A percentile compares a stretch with the other conserved stretches of the same genome.
Conservation (phyloP, 768 basidiomycete genomes). For the Lactarius quietus region DNA sequence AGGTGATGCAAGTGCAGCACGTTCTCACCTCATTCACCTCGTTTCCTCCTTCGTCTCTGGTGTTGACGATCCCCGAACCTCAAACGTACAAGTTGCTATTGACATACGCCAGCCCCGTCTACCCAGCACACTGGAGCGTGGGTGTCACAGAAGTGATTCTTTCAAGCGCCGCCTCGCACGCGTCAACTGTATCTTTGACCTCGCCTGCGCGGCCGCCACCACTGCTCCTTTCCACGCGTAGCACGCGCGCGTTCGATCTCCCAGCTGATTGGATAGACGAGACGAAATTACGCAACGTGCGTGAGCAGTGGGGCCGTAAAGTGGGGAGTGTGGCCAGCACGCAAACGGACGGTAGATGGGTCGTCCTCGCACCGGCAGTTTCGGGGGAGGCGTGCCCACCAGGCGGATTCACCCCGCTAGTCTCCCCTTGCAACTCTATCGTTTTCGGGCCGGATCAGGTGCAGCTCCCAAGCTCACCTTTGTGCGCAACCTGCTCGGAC, state of each 20-base stretch:
- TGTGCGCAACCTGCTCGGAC: constrained; percentile 68
- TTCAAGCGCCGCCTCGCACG: constrained; percentile 30
- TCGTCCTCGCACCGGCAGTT: constrained; percentile 62
- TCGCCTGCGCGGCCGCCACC: constrained; percentile 43
- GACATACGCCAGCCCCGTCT: constrained; percentile 73
- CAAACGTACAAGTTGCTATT: constrained; percentile 67
- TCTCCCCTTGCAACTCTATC: constrained; percentile 67
- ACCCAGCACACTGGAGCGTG: constrained; percentile 76
- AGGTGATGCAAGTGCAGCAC: constrained; percentile 53
- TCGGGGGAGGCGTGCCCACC: constrained; percentile 5
- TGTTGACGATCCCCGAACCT: constrained; percentile 61
- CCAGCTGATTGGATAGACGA: constrained; percentile 72
- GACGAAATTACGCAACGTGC: constrained; percentile 54
- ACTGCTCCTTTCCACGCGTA: constrained; percentile 47
- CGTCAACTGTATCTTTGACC: constrained; percentile 17
- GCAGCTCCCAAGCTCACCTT: constrained; percentile 65
- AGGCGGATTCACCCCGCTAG: constrained; percentile 33
- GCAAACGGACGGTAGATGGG: constrained; percentile 85
- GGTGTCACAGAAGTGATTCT: constrained; percentile 77
- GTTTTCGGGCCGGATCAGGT: constrained; percentile 48
- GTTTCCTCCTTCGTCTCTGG: constrained; percentile 74
- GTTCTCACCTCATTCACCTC: constrained; percentile 75
- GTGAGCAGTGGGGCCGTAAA: constrained; percentile 78
- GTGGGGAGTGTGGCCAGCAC: constrained; percentile 64
- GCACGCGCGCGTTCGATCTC: constrained; percentile 64